A percentile compares a stretch with the other conserved stretches of the same genome.
Conservation (phyloP, 768 basidiomycete species). For the Russula emetica region DNA sequence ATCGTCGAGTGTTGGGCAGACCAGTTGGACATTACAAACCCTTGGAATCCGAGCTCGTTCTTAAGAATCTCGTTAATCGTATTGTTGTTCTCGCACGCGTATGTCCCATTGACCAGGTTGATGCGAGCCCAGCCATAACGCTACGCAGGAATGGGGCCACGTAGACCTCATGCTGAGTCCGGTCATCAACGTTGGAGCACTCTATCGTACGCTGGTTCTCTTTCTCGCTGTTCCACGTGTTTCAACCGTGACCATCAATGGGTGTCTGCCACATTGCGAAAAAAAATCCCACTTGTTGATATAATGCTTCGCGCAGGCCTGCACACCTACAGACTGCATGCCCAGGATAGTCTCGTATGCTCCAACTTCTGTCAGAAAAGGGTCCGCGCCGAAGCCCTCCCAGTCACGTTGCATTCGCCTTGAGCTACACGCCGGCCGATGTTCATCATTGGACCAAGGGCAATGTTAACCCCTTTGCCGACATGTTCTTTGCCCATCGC, state of each 20-base stretch:
- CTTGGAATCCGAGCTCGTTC: constrained; percentile 72
- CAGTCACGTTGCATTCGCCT: constrained; percentile 87
- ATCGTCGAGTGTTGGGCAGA: constrained; percentile 58
- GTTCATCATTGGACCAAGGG: constrained; percentile 82
- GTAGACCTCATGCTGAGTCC: no score
- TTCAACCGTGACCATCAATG: no score
- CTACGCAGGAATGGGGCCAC: constrained; percentile 64
- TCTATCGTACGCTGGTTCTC: no score
- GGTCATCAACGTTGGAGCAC: no score
- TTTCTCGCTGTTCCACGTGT: no score
- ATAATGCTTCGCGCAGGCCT: no score
- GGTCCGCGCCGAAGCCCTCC: constrained; percentile 95
- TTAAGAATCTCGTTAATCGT: constrained; percentile 70
- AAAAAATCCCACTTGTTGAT: no score
- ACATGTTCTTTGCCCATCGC: constrained; percentile 83
- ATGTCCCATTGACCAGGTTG: no score
- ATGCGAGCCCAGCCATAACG: constrained; percentile 68
- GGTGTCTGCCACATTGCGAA: no score
- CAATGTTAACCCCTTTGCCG: no score
- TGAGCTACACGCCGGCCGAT: constrained; percentile 71
- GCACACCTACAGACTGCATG: constrained; percentile 67
- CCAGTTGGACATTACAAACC: constrained; percentile 77
- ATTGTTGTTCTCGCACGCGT: constrained; percentile 73
- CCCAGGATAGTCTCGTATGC: constrained; percentile 81
- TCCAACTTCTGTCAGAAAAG: constrained; percentile 72